These are phyloP conservation scores for Dissophora globulifera DNA, from an alignment of 192 early-diverging fungal genomes.

Conservation along the genomic window DNA sequence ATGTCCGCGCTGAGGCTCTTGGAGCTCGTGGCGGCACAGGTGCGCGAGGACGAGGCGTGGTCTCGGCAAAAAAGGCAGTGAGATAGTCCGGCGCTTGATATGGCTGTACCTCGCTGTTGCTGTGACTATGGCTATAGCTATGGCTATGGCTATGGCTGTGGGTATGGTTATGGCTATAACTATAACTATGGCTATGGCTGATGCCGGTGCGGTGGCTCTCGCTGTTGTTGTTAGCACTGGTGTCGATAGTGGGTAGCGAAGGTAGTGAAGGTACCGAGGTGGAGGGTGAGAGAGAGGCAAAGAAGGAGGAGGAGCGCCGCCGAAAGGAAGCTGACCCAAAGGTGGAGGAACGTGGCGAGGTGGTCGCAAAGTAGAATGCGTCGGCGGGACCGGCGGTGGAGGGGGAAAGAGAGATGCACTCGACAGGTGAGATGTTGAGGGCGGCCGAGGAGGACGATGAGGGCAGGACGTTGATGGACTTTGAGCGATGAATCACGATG, in stretches of 20 bases:
- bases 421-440: conserved; percentile 47
- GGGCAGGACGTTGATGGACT: conserved; percentile 23
- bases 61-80: conserved; percentile 47
- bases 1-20: too few species aligned
- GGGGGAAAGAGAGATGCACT: conserved; percentile 42
- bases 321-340: conserved; percentile 12
- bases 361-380: conserved; percentile 22
- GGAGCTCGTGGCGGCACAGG: too few species aligned
- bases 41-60: neutral
- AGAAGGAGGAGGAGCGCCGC: conserved; percentile 23
- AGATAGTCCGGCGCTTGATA: conserved; percentile 45
- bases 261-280: conserved; percentile 2
- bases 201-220: neutral
- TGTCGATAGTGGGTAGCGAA: neutral
- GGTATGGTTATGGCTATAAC: too few species aligned
- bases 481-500: conserved; percentile 33
- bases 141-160: neutral
- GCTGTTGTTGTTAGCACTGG: too few species aligned
- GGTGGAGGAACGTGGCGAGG: conserved; percentile 2
- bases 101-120: neutral
- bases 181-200: too few species aligned
- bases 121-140: neutral
- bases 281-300: conserved; percentile 16
- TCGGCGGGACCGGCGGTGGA: conserved; percentile 28
- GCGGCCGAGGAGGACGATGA: conserved; percentile 20